phyloP scores from a whole-genome alignment of 2,329 filamentous ascomycete species.

The Juglanconis oblonga region DNA sequence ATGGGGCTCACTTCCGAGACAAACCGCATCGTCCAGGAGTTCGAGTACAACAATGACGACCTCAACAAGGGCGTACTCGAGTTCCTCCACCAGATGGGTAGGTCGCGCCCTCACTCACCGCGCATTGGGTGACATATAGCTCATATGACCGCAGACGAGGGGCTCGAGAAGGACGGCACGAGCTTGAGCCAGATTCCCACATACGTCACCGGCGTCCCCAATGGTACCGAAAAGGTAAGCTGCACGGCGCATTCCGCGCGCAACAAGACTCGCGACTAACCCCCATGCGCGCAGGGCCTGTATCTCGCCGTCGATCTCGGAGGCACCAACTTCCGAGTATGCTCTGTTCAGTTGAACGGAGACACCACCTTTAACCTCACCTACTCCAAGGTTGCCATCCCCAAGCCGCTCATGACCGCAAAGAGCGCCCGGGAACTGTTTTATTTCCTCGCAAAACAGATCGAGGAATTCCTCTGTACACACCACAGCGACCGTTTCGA shows the following conservation, averaged over 20 bases:
- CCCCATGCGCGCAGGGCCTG: conserved; percentile 60
- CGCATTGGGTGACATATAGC: conserved; percentile 5
- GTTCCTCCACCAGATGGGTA: conserved; percentile 82
- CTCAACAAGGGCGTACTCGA: conserved; percentile 79
- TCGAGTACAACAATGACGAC: conserved; percentile 77
- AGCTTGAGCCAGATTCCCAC: conserved; percentile 95
- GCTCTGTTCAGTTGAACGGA: conserved; percentile 88
- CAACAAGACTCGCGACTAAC: not conserved
- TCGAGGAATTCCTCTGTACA: conserved; percentile 79
- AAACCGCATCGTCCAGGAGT: conserved; percentile 75
- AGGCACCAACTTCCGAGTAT: conserved; percentile 97
- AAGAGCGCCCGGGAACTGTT: conserved; percentile 86
- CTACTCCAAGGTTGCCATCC: conserved; percentile 89
- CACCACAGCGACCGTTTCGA: conserved; percentile 89
- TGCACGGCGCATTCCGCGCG: not conserved
- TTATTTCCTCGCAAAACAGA: conserved; percentile 86
- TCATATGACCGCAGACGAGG: conserved; percentile 60
- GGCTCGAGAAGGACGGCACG: conserved; percentile 71
- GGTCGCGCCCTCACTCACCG: conserved; percentile 21
- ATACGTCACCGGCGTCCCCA: conserved; percentile 92
- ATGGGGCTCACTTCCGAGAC: conserved; percentile 70
- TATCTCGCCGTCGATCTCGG: conserved; percentile 98
- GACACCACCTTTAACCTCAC: conserved; percentile 93
- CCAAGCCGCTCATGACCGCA: conserved; percentile 84
- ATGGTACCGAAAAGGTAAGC: conserved; percentile 91